Base-by-base conservation (phyloP, 331 rosid species). In the Pyrus hybrid region DNA sequence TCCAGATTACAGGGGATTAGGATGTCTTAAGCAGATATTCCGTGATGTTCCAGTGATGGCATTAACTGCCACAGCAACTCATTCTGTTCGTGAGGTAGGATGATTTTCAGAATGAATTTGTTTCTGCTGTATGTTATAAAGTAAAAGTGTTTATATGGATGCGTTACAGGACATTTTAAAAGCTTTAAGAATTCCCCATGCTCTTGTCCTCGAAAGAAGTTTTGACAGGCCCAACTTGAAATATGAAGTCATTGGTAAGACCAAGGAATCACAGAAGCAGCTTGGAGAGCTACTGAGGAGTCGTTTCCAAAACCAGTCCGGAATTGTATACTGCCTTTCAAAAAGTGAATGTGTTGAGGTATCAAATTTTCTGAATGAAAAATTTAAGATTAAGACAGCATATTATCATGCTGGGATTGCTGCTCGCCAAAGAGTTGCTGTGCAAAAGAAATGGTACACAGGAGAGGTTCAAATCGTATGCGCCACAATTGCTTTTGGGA, bases 401-500 rank as follows among this genome's bases (percentile, higher is more conserved):
- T 86, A 85, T 85, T 94, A 92, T 84, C 99, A 94, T 84, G 99
- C 97, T 71, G 96, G 99, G 71, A 81, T 90, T 81, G 89, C 88
- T 60, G 88, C 90, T 73, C 88, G 88, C 43, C 99, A 90, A 76
- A 90, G 97, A 87, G 92, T 92, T 80, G 60, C 88, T 58, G 97
- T 88, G 53, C 99, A 94, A 80, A 92, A 80, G 84, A 92, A 86
- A 77, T 94, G 99, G 99, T 87, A 92, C 56, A 82, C 79, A 8
- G 97, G 99, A 72, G 93, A 92, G 83, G 88, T 91, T 72, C 96
- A 90, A 63, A 76, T 94, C 53, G 97, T 93, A 60, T 94, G 99
- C 63, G 97, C 99, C 43, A 94, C 97, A 65, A 94, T 94, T 84
- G 99, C 99, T 82, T 94, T 94, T 84, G 99, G 99, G 68, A 94